A percentile compares a stretch with the other conserved stretches of the same genome.
Conservation (phyloP, 164 flowering plant genomes). For the Malania oleifera region DNA sequence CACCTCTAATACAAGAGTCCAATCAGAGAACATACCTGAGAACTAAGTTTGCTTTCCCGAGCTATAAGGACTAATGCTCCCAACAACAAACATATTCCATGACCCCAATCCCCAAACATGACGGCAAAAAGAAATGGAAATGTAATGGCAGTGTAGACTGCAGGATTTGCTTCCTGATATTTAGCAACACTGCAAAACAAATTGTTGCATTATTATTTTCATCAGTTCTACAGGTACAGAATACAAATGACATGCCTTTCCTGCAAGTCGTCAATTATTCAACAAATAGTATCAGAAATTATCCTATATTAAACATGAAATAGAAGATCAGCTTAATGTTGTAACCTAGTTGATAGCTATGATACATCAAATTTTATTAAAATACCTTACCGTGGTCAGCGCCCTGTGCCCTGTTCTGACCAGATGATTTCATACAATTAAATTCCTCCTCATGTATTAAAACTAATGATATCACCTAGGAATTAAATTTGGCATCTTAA, state of each 20-base stretch:
- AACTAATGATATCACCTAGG: conserved; percentile 1
- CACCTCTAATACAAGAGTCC: background rate
- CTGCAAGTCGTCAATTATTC: too few relatives aligned
- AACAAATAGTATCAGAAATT: too few relatives aligned
- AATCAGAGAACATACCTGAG: conserved; percentile 48
- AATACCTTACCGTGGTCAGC: too few relatives aligned
- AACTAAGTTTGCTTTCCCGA: conserved; percentile 62
- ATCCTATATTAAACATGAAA: too few relatives aligned
- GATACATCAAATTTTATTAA: too few relatives aligned
- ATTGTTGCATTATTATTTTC: conserved; percentile 2
- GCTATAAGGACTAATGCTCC: conserved; percentile 78
- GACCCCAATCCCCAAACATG: conserved; percentile 99
- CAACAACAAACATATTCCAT: conserved; percentile 88
- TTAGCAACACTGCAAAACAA: conserved; percentile 74
- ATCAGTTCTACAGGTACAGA: background rate
- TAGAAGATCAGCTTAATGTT: too few relatives aligned
- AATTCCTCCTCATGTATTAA: background rate
- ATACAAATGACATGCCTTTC: background rate
- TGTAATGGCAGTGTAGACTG: conserved; percentile 80
- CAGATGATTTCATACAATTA: background rate
- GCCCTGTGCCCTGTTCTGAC: too few relatives aligned
- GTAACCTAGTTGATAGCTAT: too few relatives aligned
- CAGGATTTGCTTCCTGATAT: conserved; percentile 97
- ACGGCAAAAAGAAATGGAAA: conserved; percentile 99
- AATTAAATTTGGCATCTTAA: too few relatives aligned